Base-by-base conservation (phyloP, 495 filamentous ascomycete species). In the Xylaria scruposa region DNA sequence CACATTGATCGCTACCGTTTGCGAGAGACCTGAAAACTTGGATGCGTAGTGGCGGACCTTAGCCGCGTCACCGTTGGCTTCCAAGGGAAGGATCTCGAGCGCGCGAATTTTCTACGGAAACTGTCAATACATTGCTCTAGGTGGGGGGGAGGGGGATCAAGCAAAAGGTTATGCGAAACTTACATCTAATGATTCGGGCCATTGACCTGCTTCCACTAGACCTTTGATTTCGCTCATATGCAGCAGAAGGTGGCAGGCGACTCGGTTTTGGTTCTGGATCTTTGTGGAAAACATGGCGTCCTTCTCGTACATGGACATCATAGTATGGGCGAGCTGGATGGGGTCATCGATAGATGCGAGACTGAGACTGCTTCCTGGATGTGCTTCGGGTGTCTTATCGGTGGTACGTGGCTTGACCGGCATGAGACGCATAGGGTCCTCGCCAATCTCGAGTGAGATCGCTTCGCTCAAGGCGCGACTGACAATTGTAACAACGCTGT, bases 381-480 rank as follows among this genome's bases (percentile, higher is more conserved):
- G 78, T 10, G 78, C 78, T 54, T 79, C 74, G 12, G 80, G 63
- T 6, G 70, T 74, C 54, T 79, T 63, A 21, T 75, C 80, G 10
- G 78, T 80, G 33, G 78, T 76, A 13, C 90, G 84, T 40, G 93
- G 92, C 76, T 92, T 94, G 56, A 95, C 85, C 29, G 94, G 94
- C 79, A 94, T 88, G 58, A 97, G 82, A 54, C 89, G 90, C 78
- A 93, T 83, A 24, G 88, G 87, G 58, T 93, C 90, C 72, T 93
- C 88, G 59, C 94, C 94, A 60, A 98, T 84, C 68, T 97, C 93
- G 13, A 94, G 84, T 19, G 92, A 88, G 70, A 97, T 88, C 40
- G 93, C 91, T 78, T 97, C 94, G 29, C 94, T 95, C 36, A 98
- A 84, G n/a, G 94, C 90, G 38, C 93, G 90, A 80, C 95, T 97